These are phyloP conservation scores for Colletotrichum melonis DNA, from an alignment of 2,329 filamentous ascomycete genomes.

Conservation along the genomic window DNA sequence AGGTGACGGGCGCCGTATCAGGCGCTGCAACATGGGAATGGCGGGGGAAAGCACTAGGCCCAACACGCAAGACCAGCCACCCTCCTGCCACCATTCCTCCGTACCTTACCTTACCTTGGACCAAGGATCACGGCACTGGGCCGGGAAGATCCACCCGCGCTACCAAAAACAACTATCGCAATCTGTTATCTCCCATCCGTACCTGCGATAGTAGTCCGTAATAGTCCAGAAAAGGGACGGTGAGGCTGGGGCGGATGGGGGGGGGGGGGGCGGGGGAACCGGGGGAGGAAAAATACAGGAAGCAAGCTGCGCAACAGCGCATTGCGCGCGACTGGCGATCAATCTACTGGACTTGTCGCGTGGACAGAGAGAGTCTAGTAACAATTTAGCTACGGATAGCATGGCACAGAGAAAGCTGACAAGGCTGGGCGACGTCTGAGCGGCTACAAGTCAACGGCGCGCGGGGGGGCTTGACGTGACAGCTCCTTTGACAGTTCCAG, in stretches of 20 bases:
- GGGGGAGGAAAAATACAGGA: too few relatives aligned
- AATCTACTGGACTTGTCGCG: not conserved
- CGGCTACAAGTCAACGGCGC: not conserved
- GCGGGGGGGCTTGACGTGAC: not conserved
- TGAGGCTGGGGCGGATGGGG: not conserved
- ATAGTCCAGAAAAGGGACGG: not conserved
- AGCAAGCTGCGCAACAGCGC: not conserved
- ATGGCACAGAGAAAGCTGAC: not conserved
- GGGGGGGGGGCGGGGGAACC: not conserved
- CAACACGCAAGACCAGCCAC: not conserved
- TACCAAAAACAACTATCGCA: not conserved
- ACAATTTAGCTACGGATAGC: not conserved
- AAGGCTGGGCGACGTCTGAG: not conserved
- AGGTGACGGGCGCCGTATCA: too few relatives aligned
- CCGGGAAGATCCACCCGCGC: not conserved
- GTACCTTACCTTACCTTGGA: not conserved
- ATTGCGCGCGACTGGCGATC: not conserved
- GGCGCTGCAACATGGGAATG: too few relatives aligned
- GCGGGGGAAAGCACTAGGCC: too few relatives aligned
- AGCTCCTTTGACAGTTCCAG: not conserved
- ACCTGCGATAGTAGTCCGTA: not conserved
- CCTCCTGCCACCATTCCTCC: not conserved
- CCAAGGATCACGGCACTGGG: not conserved
- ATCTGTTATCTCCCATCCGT: not conserved
- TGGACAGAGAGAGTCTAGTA: too few relatives aligned